Base-by-base conservation (phyloP, 192 early-diverging fungal species). In the Rhizophagus prolifer region DNA sequence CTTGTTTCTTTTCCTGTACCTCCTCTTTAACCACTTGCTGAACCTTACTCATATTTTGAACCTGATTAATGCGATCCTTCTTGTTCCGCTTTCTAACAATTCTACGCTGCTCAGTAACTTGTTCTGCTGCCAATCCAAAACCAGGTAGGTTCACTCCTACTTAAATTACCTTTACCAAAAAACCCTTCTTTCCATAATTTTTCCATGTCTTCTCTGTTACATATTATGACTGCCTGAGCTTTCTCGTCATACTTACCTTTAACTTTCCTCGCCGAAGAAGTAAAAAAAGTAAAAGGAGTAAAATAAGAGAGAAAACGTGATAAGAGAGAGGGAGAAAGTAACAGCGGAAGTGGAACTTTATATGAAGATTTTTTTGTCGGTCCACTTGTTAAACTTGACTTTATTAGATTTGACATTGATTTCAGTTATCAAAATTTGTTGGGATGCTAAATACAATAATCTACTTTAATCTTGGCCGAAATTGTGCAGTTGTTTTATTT, bases 101-200 rank as follows among this genome's bases (percentile, higher is more conserved):
- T 72, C 70, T 34, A 60, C 44, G 54, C 13, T 54, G 26, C 13
- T 54, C 25, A 21, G 64, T 66, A 28, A 66, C 16, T 66, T 66
- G 64, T 66, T 66, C 64, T n/a, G 64, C 30, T 34, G 64, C 7
- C 13, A 31, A 31, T 62, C 74, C 78, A 65, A 44, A 81, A 75
- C 94, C 94, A 96, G 5, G 93, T 94, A 2, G 94, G 86, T 26
- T 94, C 88, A 44, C 94, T 91, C 23, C 95, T 81, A 23, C 94
- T 95, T 25, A 96, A 79, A 10, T 86, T 88, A 3, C 91, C 93
- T 68, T 94, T 94, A 25, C 93, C 92, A 82, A 89, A 93, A 73
- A 88, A 90, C 0, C 93, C 93, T 47, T 87, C 81, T 19, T 80
- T 69, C 90, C 91, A 94, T 38, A 92, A 76, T 1, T 60, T 74